Base-by-base conservation (phyloP, 1,139 yeast species). In the Kluyveromyces sp. region DNA sequence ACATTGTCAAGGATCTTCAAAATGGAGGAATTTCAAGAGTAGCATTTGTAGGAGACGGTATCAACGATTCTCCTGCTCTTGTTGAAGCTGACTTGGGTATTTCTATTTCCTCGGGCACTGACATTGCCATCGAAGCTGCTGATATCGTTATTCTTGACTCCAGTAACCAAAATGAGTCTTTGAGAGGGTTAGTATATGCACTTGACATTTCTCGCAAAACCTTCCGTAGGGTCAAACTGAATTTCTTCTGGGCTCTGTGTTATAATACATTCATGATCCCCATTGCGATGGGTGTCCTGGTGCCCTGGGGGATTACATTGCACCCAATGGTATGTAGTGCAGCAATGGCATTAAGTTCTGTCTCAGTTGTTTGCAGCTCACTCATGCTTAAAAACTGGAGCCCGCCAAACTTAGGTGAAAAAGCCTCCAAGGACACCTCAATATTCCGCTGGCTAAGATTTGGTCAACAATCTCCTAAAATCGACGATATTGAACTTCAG, bases 1-100 rank as follows among this genome's bases (percentile, higher is more conserved):
- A 74, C 31, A 73, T 87, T 22, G 78, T 92, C 20, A 67, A 68
- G 33, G 70, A 71, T 36, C 69, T 92, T 47, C 85, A 83, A 54
- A 53, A 56, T 3, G 55, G 54, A 7, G 63, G 61, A 4, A 57
- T 51, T 6, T 41, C 57, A 9, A 60, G 66, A 13, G 81, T 88
- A 33, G 94, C 92, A 1, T 88, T 94, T 71, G 82, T 92, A 29
- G 99, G 99, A 28, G 99, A 92, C 64, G 99, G 99, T 46, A 83
- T 87, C 54, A 87, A 87, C 61, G 99, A 92, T 63, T 94, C 97
- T 0, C 96, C 97, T 0, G 97, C 97, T 0, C 71, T 92, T 48
- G 95, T 88, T 0, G 77, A 82, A 47, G 86, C 96, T 0, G 86
- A 88, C 52, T 68, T 92, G 16, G 98, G 98, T 17, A 80, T 94